Percentiles rank a stretch among this genome's conserved stretches.
phyloP scores from a whole-genome alignment of 2,329 filamentous ascomycete genomes.

The Aspergillus phoenicis region DNA sequence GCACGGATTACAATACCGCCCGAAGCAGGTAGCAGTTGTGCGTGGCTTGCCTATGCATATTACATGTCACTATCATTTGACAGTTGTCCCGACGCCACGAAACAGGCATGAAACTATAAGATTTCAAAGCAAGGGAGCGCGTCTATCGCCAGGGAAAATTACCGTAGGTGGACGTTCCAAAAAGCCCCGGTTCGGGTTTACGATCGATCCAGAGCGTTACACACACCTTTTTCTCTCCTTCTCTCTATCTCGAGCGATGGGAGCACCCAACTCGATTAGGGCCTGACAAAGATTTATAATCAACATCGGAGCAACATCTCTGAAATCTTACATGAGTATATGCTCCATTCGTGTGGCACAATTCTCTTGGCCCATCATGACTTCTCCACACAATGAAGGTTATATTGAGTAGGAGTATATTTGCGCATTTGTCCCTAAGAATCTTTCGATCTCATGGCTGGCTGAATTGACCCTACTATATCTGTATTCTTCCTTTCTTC shows the following conservation, averaged over 20 bases:
- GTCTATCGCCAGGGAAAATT: background rate
- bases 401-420: too few relatives aligned
- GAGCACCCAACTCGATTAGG: background rate
- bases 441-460: too few relatives aligned
- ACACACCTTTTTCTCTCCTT: background rate
- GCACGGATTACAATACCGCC: background rate
- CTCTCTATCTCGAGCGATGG: background rate
- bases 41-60: constrained; percentile 8
- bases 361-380: too few relatives aligned
- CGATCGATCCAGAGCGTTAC: background rate
- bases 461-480: too few relatives aligned
- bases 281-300: background rate
- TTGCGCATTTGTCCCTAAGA: too few relatives aligned
- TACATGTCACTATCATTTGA: constrained; percentile 12
- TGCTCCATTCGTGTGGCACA: background rate
- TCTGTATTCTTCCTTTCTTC: too few relatives aligned
- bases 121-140: constrained; percentile 5
- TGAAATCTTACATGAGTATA: background rate
- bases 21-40: background rate
- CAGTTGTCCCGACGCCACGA: constrained; percentile 7
- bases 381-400: too few relatives aligned
- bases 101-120: background rate
- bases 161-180: background rate
- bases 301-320: background rate
- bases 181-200: background rate